phyloP scores from a whole-genome alignment of 164 flowering plant genomes.

The Tinospora cordifolia region DNA sequence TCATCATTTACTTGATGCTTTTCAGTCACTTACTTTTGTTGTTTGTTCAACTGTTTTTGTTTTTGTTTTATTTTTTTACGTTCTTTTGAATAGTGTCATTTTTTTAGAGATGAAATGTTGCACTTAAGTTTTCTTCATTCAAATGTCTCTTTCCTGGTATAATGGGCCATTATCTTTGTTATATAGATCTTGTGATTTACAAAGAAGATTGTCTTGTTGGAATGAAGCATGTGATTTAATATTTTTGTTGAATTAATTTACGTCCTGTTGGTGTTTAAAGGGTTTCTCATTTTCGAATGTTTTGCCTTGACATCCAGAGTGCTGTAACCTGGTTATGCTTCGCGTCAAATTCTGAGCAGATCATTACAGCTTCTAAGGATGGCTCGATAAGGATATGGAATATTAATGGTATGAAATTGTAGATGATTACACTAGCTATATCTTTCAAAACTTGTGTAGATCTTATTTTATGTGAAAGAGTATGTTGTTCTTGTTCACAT shows the following conservation, averaged over 20 bases:
- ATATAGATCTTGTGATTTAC: not conserved
- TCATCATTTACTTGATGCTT: not conserved
- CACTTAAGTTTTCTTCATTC: not conserved
- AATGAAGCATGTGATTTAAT: not conserved
- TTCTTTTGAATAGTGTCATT: not conserved
- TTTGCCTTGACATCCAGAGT: conserved; percentile 48
- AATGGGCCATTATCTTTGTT: not conserved
- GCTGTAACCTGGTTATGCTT: conserved; percentile 99
- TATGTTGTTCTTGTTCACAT: conserved; percentile 1
- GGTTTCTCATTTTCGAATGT: conserved; percentile 4
- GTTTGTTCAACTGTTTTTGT: no score
- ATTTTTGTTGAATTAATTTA: not conserved
- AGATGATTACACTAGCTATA: not conserved
- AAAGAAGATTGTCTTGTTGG: not conserved
- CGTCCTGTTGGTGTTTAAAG: not conserved
- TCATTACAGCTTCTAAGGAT: conserved; percentile 92
- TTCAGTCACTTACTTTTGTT: not conserved
- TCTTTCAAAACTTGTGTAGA: not conserved
- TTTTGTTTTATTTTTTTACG: no score
- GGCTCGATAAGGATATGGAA: conserved; percentile 88
- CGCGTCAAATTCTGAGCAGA: conserved; percentile 71
- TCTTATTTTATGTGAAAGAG: not conserved
- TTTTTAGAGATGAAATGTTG: not conserved
- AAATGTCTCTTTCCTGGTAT: not conserved
- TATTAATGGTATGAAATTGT: conserved; percentile 64